Base-by-base conservation (phyloP, 176 grass and related monocot species). In the Elymus sibiricus region DNA sequence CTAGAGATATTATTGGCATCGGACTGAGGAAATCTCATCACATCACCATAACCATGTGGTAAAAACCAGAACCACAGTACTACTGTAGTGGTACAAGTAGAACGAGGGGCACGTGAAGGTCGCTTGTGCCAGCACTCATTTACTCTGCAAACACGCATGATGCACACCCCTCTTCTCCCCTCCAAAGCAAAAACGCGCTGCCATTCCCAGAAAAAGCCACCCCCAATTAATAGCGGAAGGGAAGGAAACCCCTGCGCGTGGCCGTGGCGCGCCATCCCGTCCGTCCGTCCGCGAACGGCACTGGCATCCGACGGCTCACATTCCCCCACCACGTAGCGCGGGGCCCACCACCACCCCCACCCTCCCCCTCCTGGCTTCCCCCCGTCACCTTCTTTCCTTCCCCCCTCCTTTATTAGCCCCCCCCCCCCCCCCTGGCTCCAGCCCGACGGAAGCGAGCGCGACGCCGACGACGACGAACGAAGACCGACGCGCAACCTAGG, bases 401-500 rank as follows among this genome's bases (percentile, higher is more conserved):
- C 58, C 39, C 32, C 22, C 37, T 15, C 44, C 67, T 84, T 65
- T 74, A 79, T 84, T 79, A 31, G 17, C 70, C 13, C 6, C 53
- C 77, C 19, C 65, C 15, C 22, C 25, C 2, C 12, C 53, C 77
- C 19, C 65, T 22, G 24, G 34, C 43, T 70, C 43, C 70, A 53
- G 49, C 49, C 67, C 76, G 76, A 85, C 82, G 82, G 84, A 79
- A 77, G 55, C 28, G 28, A 74, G 17, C 81, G 73, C 43, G 26
- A 29, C 60, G 55, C 76, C 19, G 47, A 21, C 71, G 71, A 53
- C 68, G 67, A 34, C 39, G 37, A 56, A 67, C 49, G 11, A 2
- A 9, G 24, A 59, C 80, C 44, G 10, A 5, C 68, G 16, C 16
- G 35, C 25, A 21, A 37, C 64, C 64, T 64, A 78, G 44, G 83